A percentile compares a stretch with the other conserved stretches of the same genome.
Conservation (phyloP, 305 asterid species). For the Fraxinus sp. region DNA sequence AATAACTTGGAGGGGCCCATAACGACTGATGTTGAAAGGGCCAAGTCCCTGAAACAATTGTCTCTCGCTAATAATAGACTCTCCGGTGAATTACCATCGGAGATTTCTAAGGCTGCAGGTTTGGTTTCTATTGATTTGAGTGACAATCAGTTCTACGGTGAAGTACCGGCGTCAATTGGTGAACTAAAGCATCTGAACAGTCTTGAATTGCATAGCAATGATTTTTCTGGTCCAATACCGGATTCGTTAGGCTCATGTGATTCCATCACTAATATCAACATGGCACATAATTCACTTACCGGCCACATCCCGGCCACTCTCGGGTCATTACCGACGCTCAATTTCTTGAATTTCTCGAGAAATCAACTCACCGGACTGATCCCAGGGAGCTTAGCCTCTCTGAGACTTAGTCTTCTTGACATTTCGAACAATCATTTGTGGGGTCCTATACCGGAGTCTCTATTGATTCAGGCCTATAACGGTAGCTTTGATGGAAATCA, state of each 20-base stretch:
- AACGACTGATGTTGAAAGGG: constrained; percentile 56
- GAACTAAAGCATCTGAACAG: constrained; percentile 49
- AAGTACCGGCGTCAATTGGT: constrained; percentile 57
- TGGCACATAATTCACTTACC: constrained; percentile 57
- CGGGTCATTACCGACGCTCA: constrained; percentile 58
- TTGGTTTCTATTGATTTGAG: constrained; percentile 52
- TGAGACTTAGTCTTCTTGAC: constrained; percentile 69
- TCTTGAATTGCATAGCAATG: constrained; percentile 55
- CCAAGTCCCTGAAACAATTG: constrained; percentile 55
- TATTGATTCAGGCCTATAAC: constrained; percentile 55
- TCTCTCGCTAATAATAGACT: constrained; percentile 51
- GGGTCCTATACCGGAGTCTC: constrained; percentile 71
- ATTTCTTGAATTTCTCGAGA: constrained; percentile 65
- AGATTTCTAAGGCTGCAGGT: constrained; percentile 45
- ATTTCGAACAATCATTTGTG: constrained; percentile 64
- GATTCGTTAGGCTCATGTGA: constrained; percentile 63
- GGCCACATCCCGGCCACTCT: constrained; percentile 61
- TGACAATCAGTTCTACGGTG: constrained; percentile 62
- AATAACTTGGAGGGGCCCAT: constrained; percentile 65
- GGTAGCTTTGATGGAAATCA: constrained; percentile 71
- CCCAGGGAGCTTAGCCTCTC: constrained; percentile 58
- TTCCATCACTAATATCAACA: constrained; percentile 53
- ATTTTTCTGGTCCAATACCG: constrained; percentile 64
- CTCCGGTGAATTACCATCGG: constrained; percentile 61
- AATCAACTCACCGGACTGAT: constrained; percentile 73